Conservation (phyloP, 176 grass and related monocot species). For the Eleusine indica region DNA sequence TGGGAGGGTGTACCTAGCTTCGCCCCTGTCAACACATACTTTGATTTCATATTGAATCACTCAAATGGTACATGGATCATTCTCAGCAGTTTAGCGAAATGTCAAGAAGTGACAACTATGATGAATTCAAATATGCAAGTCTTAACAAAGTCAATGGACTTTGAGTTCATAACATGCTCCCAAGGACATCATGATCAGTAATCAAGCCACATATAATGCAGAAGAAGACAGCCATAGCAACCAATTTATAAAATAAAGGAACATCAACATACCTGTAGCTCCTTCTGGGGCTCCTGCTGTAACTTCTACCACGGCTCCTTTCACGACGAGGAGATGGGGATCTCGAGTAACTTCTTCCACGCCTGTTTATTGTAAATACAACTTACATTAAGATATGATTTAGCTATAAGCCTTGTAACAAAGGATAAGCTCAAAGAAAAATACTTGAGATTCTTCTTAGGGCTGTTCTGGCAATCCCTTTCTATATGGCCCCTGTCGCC, state of each 20-base stretch:
- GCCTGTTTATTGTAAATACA: conserved; percentile 19
- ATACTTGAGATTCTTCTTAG: conserved; percentile 71
- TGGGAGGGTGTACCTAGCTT: too few relatives aligned
- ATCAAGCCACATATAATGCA: background rate
- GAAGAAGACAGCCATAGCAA: background rate
- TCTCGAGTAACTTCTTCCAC: conserved; percentile 73
- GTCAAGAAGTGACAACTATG: background rate
- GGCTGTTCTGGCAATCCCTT: conserved; percentile 94
- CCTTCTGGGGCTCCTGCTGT: conserved; percentile 75
- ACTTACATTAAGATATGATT: conserved; percentile 29
- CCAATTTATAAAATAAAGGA: background rate
- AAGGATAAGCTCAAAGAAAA: background rate
- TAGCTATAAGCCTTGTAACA: background rate
- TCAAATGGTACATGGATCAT: background rate
- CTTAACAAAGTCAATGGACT: background rate
- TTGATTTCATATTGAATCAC: background rate
- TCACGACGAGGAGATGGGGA: conserved; percentile 73
- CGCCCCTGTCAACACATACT: background rate
- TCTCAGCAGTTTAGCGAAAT: background rate
- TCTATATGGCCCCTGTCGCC: conserved; percentile 88
- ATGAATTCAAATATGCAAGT: background rate
- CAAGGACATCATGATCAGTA: background rate
- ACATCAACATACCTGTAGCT: conserved; percentile 71
- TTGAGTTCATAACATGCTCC: background rate
- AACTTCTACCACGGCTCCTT: conserved; percentile 62